Conservation (phyloP, 2,329 filamentous ascomycete genomes). For the Fusarium setosum region DNA sequence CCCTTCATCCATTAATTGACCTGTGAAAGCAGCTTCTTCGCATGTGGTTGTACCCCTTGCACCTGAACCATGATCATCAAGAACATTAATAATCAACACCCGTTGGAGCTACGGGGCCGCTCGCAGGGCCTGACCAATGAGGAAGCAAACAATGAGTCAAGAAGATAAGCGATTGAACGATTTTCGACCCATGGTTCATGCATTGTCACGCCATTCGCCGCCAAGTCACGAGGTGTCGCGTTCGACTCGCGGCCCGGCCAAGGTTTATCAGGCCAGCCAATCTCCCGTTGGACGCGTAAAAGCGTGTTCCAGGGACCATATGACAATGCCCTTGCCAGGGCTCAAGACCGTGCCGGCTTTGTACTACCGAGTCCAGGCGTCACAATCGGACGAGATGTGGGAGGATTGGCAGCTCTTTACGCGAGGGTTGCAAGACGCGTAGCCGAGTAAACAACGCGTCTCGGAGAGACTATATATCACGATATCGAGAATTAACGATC, state of each 20-base stretch:
- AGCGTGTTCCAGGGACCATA: slow-evolving; percentile 24
- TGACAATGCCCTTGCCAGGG: slow-evolving; percentile 4
- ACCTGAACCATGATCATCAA: too few species aligned
- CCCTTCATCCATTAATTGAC: too few species aligned
- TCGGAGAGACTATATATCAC: neutral
- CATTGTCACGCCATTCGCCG: slow-evolving; percentile 20
- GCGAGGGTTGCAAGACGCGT: neutral
- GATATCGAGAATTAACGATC: neutral
- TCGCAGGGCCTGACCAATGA: neutral
- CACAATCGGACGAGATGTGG: slow-evolving; percentile 15
- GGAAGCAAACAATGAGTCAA: neutral
- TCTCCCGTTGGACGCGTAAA: neutral
- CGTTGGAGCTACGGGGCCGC: too few species aligned
- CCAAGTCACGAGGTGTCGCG: slow-evolving; percentile 38
- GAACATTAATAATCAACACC: neutral
- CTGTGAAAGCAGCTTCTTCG: too few species aligned
- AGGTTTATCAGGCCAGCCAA: slow-evolving; percentile 3
- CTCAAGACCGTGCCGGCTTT: neutral
- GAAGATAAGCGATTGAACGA: neutral
- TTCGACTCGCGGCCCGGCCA: slow-evolving; percentile 23
- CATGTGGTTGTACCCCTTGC: too few species aligned
- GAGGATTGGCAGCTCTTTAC: neutral
- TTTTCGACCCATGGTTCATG: slow-evolving; percentile 11
- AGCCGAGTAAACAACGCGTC: neutral
- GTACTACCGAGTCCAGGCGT: neutral